A percentile compares a stretch with the other conserved stretches of the same genome.
Conservation (phyloP, 768 basidiomycete species). For the Auricularia heimuer region DNA sequence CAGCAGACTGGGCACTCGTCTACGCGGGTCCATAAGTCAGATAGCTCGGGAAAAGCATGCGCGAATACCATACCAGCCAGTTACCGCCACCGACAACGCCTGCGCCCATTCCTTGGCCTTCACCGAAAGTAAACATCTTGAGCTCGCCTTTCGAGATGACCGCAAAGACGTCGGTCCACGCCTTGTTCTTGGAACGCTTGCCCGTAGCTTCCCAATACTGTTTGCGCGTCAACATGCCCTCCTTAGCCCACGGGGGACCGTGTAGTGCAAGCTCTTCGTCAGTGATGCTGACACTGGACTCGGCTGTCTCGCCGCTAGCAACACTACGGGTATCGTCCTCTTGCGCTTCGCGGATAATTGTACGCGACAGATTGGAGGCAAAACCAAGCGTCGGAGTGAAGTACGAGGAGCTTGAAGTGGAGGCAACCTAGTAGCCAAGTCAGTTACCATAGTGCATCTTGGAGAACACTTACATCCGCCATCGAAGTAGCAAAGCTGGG, state of each 20-base stretch:
- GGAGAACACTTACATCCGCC: slow-evolving; percentile 50
- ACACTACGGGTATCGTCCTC: slow-evolving; percentile 77
- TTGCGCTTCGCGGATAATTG: slow-evolving; percentile 90
- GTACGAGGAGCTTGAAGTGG: slow-evolving; percentile 58
- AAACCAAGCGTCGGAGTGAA: slow-evolving; percentile 88
- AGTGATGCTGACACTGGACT: slow-evolving; percentile 75
- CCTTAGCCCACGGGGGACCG: slow-evolving; percentile 98
- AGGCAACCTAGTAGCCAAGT: slow-evolving; percentile 34
- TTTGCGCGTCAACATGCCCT: slow-evolving; percentile 91
- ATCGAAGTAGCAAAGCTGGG: slow-evolving; percentile 89
- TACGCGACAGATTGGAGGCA: slow-evolving; percentile 89
- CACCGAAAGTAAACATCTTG: slow-evolving; percentile 93
- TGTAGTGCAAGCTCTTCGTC: slow-evolving; percentile 94
- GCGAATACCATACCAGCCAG: slow-evolving; percentile 71
- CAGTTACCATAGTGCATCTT: neutral
- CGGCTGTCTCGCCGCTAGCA: slow-evolving; percentile 50
- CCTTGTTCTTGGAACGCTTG: slow-evolving; percentile 78
- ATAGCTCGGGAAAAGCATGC: neutral
- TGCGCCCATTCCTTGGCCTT: slow-evolving; percentile 47
- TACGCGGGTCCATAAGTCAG: slow-evolving; percentile 19
- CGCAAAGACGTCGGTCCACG: slow-evolving; percentile 91
- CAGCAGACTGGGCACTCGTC: slow-evolving; percentile 81
- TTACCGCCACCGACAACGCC: slow-evolving; percentile 84
- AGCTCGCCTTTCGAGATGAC: slow-evolving; percentile 93
- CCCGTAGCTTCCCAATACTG: slow-evolving; percentile 85